phyloP scores from a whole-genome alignment of 768 basidiomycete species.

The Thelephora ganbajun region DNA sequence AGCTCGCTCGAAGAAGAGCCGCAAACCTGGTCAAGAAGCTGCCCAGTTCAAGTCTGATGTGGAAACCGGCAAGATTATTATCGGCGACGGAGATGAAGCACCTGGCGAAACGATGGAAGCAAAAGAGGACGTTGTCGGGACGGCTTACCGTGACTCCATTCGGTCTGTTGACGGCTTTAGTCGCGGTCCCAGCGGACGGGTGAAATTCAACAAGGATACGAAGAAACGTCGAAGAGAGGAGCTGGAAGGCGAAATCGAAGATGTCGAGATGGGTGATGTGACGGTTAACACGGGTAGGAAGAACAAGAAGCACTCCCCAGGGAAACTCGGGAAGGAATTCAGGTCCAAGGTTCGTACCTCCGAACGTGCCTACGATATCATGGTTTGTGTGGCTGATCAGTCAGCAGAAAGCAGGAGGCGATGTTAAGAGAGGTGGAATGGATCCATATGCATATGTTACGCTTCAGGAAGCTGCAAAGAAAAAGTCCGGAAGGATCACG shows the following conservation, averaged over 20 bases:
- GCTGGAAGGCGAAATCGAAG: constrained; percentile 36
- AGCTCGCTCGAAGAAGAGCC: constrained; percentile 29
- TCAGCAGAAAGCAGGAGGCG: constrained; percentile 82
- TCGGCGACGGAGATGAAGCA: constrained; percentile 28
- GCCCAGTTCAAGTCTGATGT: constrained; percentile 78
- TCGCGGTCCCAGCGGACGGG: constrained; percentile 65
- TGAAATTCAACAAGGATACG: constrained; percentile 96
- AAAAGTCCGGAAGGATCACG: constrained; percentile 17
- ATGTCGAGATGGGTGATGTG: constrained; percentile 67
- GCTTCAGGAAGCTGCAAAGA: constrained; percentile 71
- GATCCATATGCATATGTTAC: constrained; percentile 92
- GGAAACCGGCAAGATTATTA: constrained; percentile 67
- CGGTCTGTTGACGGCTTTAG: constrained; percentile 85
- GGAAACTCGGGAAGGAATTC: constrained; percentile 73
- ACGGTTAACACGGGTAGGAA: constrained; percentile 34
- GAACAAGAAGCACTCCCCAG: constrained; percentile 40
- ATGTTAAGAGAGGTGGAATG: constrained; percentile 73
- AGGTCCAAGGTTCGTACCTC: constrained; percentile 73
- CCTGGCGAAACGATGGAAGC: constrained; percentile 18
- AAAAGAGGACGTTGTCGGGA: constrained; percentile 43
- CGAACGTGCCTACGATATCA: not conserved
- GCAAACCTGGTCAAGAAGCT: constrained; percentile 80
- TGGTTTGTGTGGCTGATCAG: not conserved
- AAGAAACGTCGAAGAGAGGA: constrained; percentile 78
- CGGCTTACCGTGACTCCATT: constrained; percentile 72